Evolutionary conservation across 2,329 filamentous ascomycete species (phyloP).

Genomic region (Plenodomus lindquistii): DNA sequence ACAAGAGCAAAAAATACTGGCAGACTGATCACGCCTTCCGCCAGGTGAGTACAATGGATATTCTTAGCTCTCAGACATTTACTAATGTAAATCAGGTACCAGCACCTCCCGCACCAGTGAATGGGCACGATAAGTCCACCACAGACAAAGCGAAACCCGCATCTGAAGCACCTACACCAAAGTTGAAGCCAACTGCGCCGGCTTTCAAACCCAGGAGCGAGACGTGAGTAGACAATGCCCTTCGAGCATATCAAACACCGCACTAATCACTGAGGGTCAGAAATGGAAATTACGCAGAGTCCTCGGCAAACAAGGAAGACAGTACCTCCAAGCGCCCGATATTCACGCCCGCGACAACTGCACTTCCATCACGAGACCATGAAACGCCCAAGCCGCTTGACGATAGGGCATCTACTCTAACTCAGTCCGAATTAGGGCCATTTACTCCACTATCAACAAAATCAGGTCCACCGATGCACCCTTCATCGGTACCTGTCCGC

Average conservation of each 20-base stretch:
- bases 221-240: constrained; percentile 26
- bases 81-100: constrained; percentile 24
- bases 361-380: constrained; percentile 22
- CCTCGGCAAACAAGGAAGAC: constrained; percentile 19
- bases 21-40: constrained; percentile 76
- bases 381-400: constrained; percentile 19
- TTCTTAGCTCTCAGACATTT: not conserved
- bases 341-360: constrained; percentile 16
- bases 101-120: constrained; percentile 24
- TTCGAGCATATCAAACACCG: constrained; percentile 1
- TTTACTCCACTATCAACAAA: constrained; percentile 7
- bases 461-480: constrained; percentile 18
- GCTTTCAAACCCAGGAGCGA: constrained; percentile 64
- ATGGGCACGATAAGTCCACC: constrained; percentile 34
- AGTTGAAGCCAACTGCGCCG: constrained; percentile 58
- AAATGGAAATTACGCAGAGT: constrained; percentile 37
- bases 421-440: constrained; percentile 17
- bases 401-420: constrained; percentile 13
- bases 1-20: constrained; percentile 69
- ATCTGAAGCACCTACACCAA: not conserved
- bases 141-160: constrained; percentile 39
- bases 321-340: constrained; percentile 12
- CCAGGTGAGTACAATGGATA: constrained; percentile 53
- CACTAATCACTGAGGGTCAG: constrained; percentile 24
- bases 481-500: constrained; percentile 29